These are phyloP conservation scores for Bipolaris bicolor DNA, from an alignment of 2,329 filamentous ascomycete genomes.

Conservation along the genomic window DNA sequence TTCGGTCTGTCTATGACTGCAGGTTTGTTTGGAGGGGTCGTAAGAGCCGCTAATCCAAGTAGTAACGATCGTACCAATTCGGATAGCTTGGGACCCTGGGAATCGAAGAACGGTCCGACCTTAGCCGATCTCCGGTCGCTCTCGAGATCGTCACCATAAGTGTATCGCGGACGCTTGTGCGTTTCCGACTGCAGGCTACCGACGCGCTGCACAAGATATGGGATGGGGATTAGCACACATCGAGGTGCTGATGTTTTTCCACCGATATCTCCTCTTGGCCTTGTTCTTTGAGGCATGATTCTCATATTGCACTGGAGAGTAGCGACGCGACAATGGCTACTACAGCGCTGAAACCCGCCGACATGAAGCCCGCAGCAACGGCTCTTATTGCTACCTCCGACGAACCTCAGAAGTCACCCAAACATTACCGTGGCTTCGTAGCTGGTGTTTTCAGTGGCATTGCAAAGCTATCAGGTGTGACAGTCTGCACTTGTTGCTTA, in stretches of 20 bases:
- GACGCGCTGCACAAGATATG: constrained; percentile 5
- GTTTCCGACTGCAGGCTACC: constrained; percentile 31
- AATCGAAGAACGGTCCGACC: constrained; percentile 7
- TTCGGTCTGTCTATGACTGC: constrained; percentile 2
- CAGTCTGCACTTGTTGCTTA: neutral
- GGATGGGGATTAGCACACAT: neutral
- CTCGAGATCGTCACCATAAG: constrained; percentile 42
- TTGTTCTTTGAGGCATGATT: constrained; percentile 30
- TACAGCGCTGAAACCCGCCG: constrained; percentile 40
- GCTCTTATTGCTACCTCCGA: constrained; percentile 37
- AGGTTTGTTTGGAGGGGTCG: constrained; percentile 21
- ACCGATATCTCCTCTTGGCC: neutral
- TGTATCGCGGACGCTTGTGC: constrained; percentile 41
- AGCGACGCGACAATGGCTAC: constrained; percentile 41
- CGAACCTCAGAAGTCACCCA: constrained; percentile 42
- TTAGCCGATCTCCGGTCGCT: constrained; percentile 34
- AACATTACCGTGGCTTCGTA: constrained; percentile 93
- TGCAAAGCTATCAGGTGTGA: constrained; percentile 80
- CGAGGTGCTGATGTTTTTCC: neutral
- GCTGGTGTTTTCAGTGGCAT: constrained; percentile 96
- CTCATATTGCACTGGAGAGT: constrained; percentile 7
- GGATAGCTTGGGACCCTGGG: constrained; percentile 5
- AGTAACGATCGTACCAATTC: constrained; percentile 12
- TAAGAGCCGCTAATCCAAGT: constrained; percentile 15
- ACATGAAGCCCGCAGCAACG: constrained; percentile 31